phyloP scores from a whole-genome alignment of 352 stramenopile genomes.

The Globisporangium recalcitrans region DNA sequence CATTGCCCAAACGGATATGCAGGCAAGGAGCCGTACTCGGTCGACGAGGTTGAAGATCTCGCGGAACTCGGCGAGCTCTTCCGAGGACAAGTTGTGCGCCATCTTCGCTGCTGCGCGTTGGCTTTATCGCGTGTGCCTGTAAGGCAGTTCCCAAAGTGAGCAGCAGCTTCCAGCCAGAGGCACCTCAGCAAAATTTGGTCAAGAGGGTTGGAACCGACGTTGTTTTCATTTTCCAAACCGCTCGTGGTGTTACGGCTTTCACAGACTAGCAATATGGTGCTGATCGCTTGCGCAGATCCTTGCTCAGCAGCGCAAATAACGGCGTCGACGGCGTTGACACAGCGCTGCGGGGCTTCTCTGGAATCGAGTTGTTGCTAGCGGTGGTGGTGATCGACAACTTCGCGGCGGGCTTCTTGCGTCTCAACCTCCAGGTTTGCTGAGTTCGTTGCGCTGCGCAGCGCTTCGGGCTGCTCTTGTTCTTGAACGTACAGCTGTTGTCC shows the following conservation, averaged over 20 bases:
- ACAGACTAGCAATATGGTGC: background rate
- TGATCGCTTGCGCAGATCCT: conserved; percentile 7
- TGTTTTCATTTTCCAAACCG: background rate
- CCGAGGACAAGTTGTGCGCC: conserved; percentile 53
- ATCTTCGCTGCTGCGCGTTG: conserved; percentile 21
- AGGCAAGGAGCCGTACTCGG: conserved; percentile 32
- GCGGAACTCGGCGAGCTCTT: conserved; percentile 90
- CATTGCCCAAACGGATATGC: background rate
- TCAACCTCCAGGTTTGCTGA: conserved; percentile 25
- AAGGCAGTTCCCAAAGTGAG: background rate
- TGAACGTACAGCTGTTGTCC: background rate
- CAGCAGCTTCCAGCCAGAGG: background rate
- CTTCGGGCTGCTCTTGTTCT: background rate
- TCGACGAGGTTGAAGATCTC: conserved; percentile 96
- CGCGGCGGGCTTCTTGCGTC: background rate
- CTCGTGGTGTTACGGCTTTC: background rate
- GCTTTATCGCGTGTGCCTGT: background rate
- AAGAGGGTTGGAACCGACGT: background rate
- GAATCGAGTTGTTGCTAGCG: background rate
- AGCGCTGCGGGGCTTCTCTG: background rate
- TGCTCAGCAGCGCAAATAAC: conserved; percentile 8
- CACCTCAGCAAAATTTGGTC: background rate
- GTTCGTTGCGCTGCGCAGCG: conserved; percentile 22
- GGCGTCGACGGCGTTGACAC: conserved; percentile 2
- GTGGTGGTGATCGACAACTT: background rate